Conservation (phyloP, 306 rosid species). For the Trifolium fragiferum region DNA sequence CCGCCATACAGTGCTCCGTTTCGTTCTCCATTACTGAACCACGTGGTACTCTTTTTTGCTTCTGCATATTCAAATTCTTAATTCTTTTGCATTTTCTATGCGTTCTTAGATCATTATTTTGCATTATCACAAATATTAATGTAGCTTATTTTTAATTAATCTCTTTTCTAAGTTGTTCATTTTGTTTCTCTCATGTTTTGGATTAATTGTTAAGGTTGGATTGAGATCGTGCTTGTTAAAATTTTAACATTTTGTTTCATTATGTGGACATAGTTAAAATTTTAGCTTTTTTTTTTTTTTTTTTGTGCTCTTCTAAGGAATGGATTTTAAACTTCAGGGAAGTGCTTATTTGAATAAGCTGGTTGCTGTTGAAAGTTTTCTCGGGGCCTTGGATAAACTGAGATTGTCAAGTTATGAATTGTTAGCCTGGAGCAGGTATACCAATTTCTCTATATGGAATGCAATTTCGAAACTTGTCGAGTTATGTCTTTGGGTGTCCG, state of each 20-base stretch:
- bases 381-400: slow-evolving; percentile 73
- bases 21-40: background rate
- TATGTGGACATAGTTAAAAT: slow-evolving; percentile 1
- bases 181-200: no score
- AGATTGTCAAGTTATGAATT: slow-evolving; percentile 75
- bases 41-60: no score
- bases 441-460: slow-evolving; percentile 24
- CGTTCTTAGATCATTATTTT: background rate
- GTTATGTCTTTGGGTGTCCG: slow-evolving; percentile 23
- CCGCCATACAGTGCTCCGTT: background rate
- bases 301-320: slow-evolving; percentile 21
- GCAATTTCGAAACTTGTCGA: slow-evolving; percentile 25
- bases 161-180: background rate
- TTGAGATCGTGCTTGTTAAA: slow-evolving; percentile 20
- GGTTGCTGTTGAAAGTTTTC: slow-evolving; percentile 61
- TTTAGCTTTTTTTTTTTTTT: slow-evolving; percentile 18
- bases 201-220: background rate
- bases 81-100: background rate
- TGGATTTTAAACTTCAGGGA: slow-evolving; percentile 56
- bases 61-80: background rate
- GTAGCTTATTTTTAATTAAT: slow-evolving; percentile 30
- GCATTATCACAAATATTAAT: no score
- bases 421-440: slow-evolving; percentile 79
- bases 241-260: slow-evolving; percentile 32
- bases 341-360: slow-evolving; percentile 46